Evolutionary conservation across 177 flowering plant species (phyloP).

Genomic region (Telopea speciosissima): DNA sequence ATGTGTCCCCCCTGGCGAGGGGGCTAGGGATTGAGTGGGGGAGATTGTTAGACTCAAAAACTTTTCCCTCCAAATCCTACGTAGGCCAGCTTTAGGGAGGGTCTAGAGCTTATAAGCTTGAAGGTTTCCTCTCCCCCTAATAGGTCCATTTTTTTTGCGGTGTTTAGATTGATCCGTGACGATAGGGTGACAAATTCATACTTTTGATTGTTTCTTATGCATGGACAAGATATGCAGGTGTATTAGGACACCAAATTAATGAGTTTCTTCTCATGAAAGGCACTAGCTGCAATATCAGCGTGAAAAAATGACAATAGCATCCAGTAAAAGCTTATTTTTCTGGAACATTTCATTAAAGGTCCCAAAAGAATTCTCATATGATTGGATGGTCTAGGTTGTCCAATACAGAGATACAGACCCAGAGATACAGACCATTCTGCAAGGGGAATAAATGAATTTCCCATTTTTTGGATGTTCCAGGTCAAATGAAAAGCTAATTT

Average conservation of each 20-base stretch:
- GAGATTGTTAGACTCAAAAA: too few species aligned
- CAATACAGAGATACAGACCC: too few species aligned
- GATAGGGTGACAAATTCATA: neutral
- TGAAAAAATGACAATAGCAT: neutral
- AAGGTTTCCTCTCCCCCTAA: too few species aligned
- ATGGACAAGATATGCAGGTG: too few species aligned
- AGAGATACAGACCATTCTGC: too few species aligned
- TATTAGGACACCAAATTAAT: neutral
- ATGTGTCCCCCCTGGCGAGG: too few species aligned
- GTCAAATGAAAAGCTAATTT: neutral
- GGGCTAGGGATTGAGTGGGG: too few species aligned
- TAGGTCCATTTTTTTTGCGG: too few species aligned
- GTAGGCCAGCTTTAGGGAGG: too few species aligned
- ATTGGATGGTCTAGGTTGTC: neutral
- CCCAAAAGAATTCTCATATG: neutral
- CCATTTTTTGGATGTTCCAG: neutral
- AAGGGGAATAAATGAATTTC: neutral
- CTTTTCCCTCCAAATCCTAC: too few species aligned
- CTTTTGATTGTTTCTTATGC: neutral
- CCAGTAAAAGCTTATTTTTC: neutral
- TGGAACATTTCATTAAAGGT: neutral
- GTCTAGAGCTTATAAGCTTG: too few species aligned
- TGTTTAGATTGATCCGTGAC: too few species aligned
- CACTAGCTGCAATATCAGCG: neutral
- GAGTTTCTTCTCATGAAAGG: neutral